Percentiles rank a stretch among this genome's conserved stretches.
These are phyloP conservation scores for Fusarium nisikadoi DNA, from an alignment of 2,329 filamentous ascomycete genomes.

Conservation along the genomic window DNA sequence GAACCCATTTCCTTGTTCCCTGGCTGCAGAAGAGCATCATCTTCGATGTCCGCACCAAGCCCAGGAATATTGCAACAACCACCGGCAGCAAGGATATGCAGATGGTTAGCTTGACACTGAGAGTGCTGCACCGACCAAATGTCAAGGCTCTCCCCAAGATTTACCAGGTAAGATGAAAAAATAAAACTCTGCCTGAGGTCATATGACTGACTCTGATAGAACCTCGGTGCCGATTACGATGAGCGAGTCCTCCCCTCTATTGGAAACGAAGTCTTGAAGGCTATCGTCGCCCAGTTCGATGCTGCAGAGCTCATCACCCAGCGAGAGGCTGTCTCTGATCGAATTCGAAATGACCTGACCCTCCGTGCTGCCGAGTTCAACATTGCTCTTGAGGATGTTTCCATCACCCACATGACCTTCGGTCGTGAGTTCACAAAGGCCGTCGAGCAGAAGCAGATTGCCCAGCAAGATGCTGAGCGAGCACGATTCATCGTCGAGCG, in stretches of 20 bases:
- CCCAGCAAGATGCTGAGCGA: conserved; percentile 97
- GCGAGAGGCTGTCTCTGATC: conserved; percentile 94
- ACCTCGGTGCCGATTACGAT: conserved; percentile 97
- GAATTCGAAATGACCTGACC: conserved; percentile 91
- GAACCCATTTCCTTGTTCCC: conserved; percentile 94
- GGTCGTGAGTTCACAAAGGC: conserved; percentile 98
- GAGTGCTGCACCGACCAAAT: conserved; percentile 93
- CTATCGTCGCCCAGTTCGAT: conserved; percentile 98
- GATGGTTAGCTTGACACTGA: conserved; percentile 98
- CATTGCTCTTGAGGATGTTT: conserved; percentile 98
- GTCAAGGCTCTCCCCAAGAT: conserved; percentile 95
- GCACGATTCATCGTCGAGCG: conserved; percentile 98
- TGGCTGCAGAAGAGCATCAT: conserved; percentile 96
- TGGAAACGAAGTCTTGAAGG: conserved; percentile 98
- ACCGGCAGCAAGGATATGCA: conserved; percentile 99
- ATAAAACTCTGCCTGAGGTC: background rate
- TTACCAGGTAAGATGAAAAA: conserved; percentile 78
- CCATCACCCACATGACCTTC: conserved; percentile 99
- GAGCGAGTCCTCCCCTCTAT: conserved; percentile 98
- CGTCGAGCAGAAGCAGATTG: conserved; percentile 99
- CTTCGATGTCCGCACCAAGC: conserved; percentile 97
- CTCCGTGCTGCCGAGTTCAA: conserved; percentile 97
- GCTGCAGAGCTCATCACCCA: conserved; percentile 98
- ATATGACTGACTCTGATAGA: conserved; percentile 62
- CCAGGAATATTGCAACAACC: conserved; percentile 95